Percentiles rank a stretch among this genome's conserved stretches.
phyloP scores from a whole-genome alignment of 208 protist genomes.

The Crithidia thermophila region DNA sequence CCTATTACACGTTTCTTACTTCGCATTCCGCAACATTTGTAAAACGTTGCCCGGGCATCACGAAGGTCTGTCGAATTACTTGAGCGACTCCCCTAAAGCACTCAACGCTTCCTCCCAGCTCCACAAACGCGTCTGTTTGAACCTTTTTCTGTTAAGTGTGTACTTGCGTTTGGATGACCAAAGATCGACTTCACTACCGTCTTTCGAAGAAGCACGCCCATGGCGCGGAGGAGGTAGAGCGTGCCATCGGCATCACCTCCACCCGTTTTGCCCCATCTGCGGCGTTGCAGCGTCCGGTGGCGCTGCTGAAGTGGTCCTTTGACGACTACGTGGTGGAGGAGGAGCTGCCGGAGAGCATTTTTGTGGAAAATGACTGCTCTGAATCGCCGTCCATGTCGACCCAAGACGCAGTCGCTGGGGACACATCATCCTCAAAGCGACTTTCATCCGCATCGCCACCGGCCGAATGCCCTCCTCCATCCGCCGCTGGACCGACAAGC shows the following conservation, averaged over 20 bases:
- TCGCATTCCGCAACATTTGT: too few species aligned
- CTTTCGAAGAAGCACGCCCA: slow-evolving; percentile 53
- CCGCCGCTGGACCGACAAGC: background rate
- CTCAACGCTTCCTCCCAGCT: background rate
- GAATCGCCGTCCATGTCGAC: background rate
- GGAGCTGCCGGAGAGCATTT: slow-evolving; percentile 34
- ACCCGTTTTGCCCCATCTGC: background rate
- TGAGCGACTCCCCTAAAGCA: too few species aligned
- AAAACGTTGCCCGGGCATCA: too few species aligned
- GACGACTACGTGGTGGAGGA: slow-evolving; percentile 85
- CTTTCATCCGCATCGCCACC: background rate
- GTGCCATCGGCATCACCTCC: slow-evolving; percentile 69
- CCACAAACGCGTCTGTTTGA: background rate
- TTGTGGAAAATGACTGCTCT: background rate
- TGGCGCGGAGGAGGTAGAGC: slow-evolving; percentile 47
- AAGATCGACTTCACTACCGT: slow-evolving; percentile 66
- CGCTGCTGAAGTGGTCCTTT: slow-evolving; percentile 87
- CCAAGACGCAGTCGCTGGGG: background rate
- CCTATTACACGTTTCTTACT: too few species aligned
- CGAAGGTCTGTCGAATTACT: too few species aligned
- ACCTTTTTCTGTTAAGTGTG: background rate
- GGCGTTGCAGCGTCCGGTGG: slow-evolving; percentile 41
- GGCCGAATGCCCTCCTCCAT: too few species aligned
- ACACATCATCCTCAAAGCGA: background rate
- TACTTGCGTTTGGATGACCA: slow-evolving; percentile 60